Evolutionary conservation across 2,329 filamentous ascomycete genomes (phyloP), one percentile per base, ranked within the genome.

Genomic region (Fusarium metavorans): DNA sequence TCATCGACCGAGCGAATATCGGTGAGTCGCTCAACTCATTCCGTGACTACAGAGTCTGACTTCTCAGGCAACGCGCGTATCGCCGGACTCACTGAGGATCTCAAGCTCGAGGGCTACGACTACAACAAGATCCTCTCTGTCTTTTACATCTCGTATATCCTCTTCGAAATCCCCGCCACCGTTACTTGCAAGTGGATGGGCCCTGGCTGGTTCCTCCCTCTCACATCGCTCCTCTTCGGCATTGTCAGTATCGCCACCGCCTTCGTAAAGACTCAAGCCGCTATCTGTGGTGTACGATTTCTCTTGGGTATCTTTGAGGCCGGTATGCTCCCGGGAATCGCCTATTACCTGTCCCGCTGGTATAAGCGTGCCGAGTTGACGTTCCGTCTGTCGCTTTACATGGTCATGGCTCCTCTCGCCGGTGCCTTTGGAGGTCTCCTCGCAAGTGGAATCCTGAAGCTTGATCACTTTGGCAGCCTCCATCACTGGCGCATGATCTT

Each of bases 1-100:
- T 93, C 81, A 93, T 94, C 72, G 92, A 94, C 76, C 87, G 92
- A n/a, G 91, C 92, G 27, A 94, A 94, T 71, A 92, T 94, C 41
- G 92, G 92, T 91, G 78, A 78, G 84, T 72, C 9, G 52, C 20
- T 16, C 11, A 41, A 6, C 13, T 20, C 54, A 23, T 14, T 20
- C n/a, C 25, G 20, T 1, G 45, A 62, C 58, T 52, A 67, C 65
- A 37, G 25, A 32, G 32, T 34, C 64, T 66, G 18, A 50, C 25
- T 8, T 34, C 34, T 7, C 48, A 78, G 77, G 77, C 27, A 79
- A 92, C 80, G 90, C 90, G 4, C 87, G 85, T 70, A 81, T 92
- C 14, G 90, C 89, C 4, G 89, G 89, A 0, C 81, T 92, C 10
- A 87, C 90, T 64, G 84, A 84, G 34, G 90, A 92, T 48, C 84